Evolutionary conservation across 768 basidiomycete species (phyloP).

Genomic region (Suillus variegatus): DNA sequence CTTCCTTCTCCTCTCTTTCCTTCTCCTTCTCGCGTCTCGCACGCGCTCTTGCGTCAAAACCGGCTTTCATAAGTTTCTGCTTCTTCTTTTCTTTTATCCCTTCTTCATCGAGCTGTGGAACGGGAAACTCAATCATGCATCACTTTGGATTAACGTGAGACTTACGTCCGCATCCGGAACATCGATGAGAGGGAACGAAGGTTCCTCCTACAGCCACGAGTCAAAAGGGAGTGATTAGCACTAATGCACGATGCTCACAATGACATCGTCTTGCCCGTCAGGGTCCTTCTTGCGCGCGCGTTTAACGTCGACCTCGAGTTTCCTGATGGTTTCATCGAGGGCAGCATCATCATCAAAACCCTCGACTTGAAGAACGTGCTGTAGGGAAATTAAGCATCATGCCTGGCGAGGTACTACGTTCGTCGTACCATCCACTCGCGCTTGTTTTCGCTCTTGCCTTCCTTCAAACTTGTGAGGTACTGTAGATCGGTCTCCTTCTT

Average conservation of each 20-base stretch:
- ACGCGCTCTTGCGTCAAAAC: constrained; percentile 87
- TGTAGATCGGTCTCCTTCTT: constrained; percentile 79
- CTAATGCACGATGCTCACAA: constrained; percentile 32
- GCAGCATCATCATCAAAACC: constrained; percentile 78
- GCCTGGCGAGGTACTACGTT: background rate
- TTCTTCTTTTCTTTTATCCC: constrained; percentile 91
- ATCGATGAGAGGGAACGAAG: constrained; percentile 89
- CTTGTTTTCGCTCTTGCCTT: constrained; percentile 59
- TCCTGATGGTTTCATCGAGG: constrained; percentile 83
- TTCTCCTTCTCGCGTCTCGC: constrained; percentile 85
- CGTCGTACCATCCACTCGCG: constrained; percentile 73
- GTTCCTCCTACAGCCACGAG: constrained; percentile 57
- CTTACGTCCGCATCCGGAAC: constrained; percentile 84
- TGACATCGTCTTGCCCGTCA: constrained; percentile 66
- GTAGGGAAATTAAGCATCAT: constrained; percentile 6
- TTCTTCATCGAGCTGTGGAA: constrained; percentile 78
- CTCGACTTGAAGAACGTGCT: constrained; percentile 65
- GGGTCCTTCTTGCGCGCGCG: constrained; percentile 80
- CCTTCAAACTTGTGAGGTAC: constrained; percentile 63
- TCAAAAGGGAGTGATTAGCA: background rate
- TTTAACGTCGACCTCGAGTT: constrained; percentile 77
- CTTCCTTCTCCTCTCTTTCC: constrained; percentile 68
- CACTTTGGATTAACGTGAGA: background rate
- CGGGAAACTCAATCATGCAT: background rate
- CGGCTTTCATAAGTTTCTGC: constrained; percentile 91